A percentile compares a stretch with the other conserved stretches of the same genome.
Conservation (phyloP, 108 stramenopile species). For the Hondaea fermentalgiana region DNA sequence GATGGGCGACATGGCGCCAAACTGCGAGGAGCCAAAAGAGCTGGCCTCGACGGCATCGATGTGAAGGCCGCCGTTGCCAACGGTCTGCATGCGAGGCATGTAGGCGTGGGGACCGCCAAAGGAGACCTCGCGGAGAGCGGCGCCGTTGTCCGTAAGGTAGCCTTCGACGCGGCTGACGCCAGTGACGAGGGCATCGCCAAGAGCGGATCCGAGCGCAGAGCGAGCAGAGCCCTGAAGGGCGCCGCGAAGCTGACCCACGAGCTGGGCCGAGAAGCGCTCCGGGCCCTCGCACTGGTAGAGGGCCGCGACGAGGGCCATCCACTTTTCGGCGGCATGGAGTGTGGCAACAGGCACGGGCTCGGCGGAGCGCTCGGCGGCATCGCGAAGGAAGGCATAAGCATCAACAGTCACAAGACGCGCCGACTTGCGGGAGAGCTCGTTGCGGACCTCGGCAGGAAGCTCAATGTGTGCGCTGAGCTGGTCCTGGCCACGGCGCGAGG, state of each 20-base stretch:
- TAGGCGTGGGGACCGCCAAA: not conserved
- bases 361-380: not conserved
- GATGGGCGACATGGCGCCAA: slow-evolving; percentile 9
- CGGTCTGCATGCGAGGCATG: not conserved
- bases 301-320: not conserved
- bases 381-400: not conserved
- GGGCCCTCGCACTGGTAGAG: not conserved
- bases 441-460: not conserved
- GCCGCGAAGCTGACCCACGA: not conserved
- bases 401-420: not conserved
- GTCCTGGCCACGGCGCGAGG: not conserved
- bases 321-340: not conserved
- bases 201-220: not conserved
- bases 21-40: not conserved
- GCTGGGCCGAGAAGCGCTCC: not conserved
- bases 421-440: not conserved
- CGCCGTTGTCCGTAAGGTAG: not conserved
- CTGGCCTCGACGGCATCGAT: not conserved
- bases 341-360: not conserved
- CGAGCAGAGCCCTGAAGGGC: not conserved
- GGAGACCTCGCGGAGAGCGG: not conserved
- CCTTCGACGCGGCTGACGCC: not conserved
- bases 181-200: not conserved
- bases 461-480: not conserved
- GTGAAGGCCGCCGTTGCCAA: not conserved